Evolutionary conservation across 345 rosid species (phyloP).

Genomic region (Linum trigynum): DNA sequence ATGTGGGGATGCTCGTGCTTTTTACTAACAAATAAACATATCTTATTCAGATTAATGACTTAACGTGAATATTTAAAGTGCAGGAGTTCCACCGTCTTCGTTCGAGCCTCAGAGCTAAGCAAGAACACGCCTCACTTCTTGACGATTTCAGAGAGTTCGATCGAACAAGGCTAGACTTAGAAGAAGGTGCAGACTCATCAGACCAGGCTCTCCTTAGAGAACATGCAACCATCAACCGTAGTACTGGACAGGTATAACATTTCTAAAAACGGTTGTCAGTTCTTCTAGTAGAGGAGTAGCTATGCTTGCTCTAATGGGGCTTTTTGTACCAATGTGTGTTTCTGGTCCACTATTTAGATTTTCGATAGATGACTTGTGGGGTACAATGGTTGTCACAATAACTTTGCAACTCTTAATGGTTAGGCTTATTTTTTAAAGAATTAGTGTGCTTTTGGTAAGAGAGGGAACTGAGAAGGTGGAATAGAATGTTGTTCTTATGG

Average conservation of each 20-base stretch:
- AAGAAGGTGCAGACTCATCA: slow-evolving; percentile 62
- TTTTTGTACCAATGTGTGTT: neutral
- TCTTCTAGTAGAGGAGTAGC: neutral
- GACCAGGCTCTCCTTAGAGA: slow-evolving; percentile 81
- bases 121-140: slow-evolving; percentile 89
- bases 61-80: slow-evolving; percentile 32
- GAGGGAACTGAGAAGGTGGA: too few relatives aligned
- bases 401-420: too few relatives aligned
- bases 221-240: slow-evolving; percentile 67
- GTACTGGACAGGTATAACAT: slow-evolving; percentile 62
- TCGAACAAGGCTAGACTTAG: slow-evolving; percentile 80
- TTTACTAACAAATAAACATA: neutral
- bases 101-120: slow-evolving; percentile 80
- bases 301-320: neutral
- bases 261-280: neutral
- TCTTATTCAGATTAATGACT: slow-evolving; percentile 14
- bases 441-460: too few relatives aligned
- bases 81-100: slow-evolving; percentile 95
- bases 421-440: too few relatives aligned
- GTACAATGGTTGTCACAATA: too few relatives aligned
- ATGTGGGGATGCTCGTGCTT: neutral
- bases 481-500: too few relatives aligned
- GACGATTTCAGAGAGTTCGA: slow-evolving; percentile 96
- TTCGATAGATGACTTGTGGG: too few relatives aligned
- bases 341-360: too few relatives aligned